Percentiles rank a stretch among this genome's conserved stretches.
Conservation (phyloP, 192 early-diverging fungal genomes). For the Linnemannia zychae region DNA sequence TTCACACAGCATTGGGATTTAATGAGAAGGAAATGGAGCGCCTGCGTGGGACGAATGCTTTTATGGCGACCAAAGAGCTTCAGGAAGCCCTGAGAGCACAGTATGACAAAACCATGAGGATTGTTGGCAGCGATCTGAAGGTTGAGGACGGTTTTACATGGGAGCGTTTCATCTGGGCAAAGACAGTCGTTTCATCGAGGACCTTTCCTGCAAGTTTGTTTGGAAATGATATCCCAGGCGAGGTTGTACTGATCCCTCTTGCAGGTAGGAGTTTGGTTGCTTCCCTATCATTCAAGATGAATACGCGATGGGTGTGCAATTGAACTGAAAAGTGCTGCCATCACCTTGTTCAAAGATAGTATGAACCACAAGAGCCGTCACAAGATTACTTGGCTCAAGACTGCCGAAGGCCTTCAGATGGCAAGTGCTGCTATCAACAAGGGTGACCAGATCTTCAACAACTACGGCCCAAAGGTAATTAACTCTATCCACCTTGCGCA, state of each 20-base stretch:
- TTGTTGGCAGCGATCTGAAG: slow-evolving; percentile 33
- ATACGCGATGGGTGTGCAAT: not conserved
- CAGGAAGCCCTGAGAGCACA: slow-evolving; percentile 41
- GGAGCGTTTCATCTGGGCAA: slow-evolving; percentile 73
- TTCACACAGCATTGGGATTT: slow-evolving; percentile 71
- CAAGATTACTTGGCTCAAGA: slow-evolving; percentile 67
- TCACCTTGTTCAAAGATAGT: slow-evolving; percentile 54
- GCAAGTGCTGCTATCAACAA: slow-evolving; percentile 34
- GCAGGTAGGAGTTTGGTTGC: slow-evolving; percentile 28
- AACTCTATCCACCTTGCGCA: not conserved
- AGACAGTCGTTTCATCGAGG: slow-evolving; percentile 67
- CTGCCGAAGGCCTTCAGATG: slow-evolving; percentile 40
- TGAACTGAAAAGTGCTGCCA: not conserved
- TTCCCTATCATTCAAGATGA: not conserved
- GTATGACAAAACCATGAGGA: slow-evolving; percentile 44
- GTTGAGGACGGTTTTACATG: slow-evolving; percentile 37
- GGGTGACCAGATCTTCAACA: slow-evolving; percentile 72
- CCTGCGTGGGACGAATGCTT: slow-evolving; percentile 68
- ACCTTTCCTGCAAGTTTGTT: slow-evolving; percentile 71
- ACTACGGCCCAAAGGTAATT: slow-evolving; percentile 77
- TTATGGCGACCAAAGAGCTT: slow-evolving; percentile 59
- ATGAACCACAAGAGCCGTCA: slow-evolving; percentile 73
- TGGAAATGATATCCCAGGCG: slow-evolving; percentile 43
- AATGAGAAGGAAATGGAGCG: slow-evolving; percentile 59
- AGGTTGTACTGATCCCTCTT: slow-evolving; percentile 69